Percentiles rank a stretch among this genome's conserved stretches.
Conservation (phyloP, 805 yeast species). For the Candida suzukii region DNA sequence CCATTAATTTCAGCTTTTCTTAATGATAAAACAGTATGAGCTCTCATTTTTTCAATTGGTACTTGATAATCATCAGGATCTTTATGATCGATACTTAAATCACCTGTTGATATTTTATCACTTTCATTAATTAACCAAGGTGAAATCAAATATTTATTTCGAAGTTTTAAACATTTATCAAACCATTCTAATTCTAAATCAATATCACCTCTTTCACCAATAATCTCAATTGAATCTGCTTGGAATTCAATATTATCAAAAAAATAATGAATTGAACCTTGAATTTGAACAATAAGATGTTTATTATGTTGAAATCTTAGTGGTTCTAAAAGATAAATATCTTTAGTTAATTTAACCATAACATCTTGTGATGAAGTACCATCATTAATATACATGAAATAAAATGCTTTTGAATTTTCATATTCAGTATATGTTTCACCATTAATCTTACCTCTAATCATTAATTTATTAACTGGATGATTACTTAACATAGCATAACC, state of each 20-base stretch:
- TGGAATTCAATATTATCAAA: conserved; percentile 22
- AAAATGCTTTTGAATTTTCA: conserved; percentile 1
- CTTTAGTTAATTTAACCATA: conserved; percentile 17
- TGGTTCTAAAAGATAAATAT: not conserved
- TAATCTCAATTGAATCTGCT: conserved; percentile 19
- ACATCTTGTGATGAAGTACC: conserved; percentile 19
- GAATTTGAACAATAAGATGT: conserved; percentile 14
- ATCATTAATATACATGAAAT: conserved; percentile 25
- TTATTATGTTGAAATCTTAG: conserved; percentile 6
- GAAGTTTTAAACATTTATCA: conserved; percentile 19
- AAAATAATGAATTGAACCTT: conserved; percentile 17
- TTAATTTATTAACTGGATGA: conserved; percentile 33
- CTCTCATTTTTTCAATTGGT: too few species aligned
- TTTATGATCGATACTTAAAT: too few species aligned
- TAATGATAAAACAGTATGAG: not conserved
- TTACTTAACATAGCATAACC: conserved; percentile 28
- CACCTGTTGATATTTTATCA: conserved; percentile 2
- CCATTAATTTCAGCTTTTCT: not conserved
- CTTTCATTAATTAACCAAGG: conserved; percentile 29
- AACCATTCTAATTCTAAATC: conserved; percentile 30
- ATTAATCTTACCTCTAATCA: conserved; percentile 29
- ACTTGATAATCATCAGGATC: not conserved
- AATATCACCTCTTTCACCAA: conserved; percentile 16
- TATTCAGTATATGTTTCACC: conserved; percentile 22
- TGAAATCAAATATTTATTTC: conserved; percentile 13